Base-by-base conservation (phyloP, 75 land plant genomes). In the Isoetes taiwanensis region DNA sequence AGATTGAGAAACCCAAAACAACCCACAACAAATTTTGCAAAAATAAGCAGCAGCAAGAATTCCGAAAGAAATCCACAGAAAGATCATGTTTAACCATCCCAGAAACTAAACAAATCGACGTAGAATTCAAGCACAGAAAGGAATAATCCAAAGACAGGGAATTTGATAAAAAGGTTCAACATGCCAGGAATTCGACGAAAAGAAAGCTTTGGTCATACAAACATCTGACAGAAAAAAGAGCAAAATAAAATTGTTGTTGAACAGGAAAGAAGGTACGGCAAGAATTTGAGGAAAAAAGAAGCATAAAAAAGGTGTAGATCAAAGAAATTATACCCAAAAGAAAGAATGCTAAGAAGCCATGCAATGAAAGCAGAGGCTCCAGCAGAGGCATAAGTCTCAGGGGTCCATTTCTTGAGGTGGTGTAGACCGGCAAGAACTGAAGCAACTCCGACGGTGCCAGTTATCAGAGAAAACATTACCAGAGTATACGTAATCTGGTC, bases 311-410 rank as follows among this genome's bases (percentile, higher is more conserved):
- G 61, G n/a, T n/a, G n/a, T n/a, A n/a, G n/a, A n/a, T n/a, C n/a
- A n/a, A n/a, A n/a, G n/a, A n/a, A 20, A 24, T 9, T 20, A 67
- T 72, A 85, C 90, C 89, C 89, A 21, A 87, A 75, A 24, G 94
- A 85, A 17, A 87, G 62, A 1, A 69, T 74, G 5, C 81, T 80
- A 33, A 83, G 42, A 25, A 86, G 85, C 94, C 89, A 83, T 2
- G 94, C 81, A 10, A 87, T 53, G 14, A 83, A 25, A 24, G 84
- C 55, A 2, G 84, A 30, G 21, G 94, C 41, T 5, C 60, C 88
- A 1, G 87, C 84, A 1, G 77, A 67, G 0, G 89, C 76, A 2
- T 76, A 71, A 48, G 79, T 87, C 43, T 84, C 94, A 28, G 30
- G 68, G 39, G 84, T 64, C 94, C 94, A 87, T 20, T 67, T 68